Conservation (phyloP, 2,329 filamentous ascomycete genomes). For the Byssochlamys sp. region DNA sequence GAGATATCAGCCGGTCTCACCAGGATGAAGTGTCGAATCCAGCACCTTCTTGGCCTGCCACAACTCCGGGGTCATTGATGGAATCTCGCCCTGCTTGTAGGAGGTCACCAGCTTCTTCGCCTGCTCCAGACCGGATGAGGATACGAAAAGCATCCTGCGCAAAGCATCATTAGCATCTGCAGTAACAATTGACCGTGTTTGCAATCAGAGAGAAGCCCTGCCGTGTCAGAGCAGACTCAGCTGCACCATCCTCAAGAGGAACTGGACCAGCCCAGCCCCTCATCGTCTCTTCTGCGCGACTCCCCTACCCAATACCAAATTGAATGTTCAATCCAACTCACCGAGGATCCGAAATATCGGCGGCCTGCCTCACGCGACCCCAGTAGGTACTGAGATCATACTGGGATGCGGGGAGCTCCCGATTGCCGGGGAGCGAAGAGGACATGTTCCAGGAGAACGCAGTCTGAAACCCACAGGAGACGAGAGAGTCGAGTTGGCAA, state of each 20-base stretch:
- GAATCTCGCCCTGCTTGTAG: conserved; percentile 75
- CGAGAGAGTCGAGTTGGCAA: background rate
- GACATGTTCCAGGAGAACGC: conserved; percentile 42
- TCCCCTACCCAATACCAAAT: background rate
- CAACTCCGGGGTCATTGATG: conserved; percentile 76
- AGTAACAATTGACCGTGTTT: conserved; percentile 3
- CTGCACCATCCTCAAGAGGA: background rate
- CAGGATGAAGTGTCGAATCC: conserved; percentile 89
- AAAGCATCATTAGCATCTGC: background rate
- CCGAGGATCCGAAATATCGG: conserved; percentile 89
- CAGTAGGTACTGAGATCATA: conserved; percentile 90
- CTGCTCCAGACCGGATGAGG: conserved; percentile 66
- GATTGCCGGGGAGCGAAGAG: conserved; percentile 52
- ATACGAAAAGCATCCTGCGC: conserved; percentile 72
- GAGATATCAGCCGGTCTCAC: conserved; percentile 41
- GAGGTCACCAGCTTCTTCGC: conserved; percentile 71
- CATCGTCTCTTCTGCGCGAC: background rate
- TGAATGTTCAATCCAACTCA: conserved; percentile 41
- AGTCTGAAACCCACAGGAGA: background rate
- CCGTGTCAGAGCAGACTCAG: background rate
- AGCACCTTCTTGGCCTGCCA: conserved; percentile 96
- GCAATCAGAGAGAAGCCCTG: background rate
- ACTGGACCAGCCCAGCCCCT: background rate
- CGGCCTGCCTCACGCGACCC: conserved; percentile 83
- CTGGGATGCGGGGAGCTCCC: conserved; percentile 81